Base-by-base conservation (phyloP, 345 rosid species). In the Eucalyptus fibrosa region DNA sequence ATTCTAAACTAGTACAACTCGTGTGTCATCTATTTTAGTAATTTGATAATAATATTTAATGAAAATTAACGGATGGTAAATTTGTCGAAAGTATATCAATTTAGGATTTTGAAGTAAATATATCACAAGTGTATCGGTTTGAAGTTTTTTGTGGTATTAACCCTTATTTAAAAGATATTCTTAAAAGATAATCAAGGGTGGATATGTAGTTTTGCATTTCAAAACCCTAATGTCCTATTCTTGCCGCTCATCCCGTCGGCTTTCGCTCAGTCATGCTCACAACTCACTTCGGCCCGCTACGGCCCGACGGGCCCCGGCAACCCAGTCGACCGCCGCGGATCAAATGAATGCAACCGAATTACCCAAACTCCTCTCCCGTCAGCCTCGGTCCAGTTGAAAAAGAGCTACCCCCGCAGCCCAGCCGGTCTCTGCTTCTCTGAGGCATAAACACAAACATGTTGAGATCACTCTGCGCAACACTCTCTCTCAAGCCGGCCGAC, bases 401-500 rank as follows among this genome's bases (percentile, higher is more conserved):
- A n/a, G n/a, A n/a, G n/a, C n/a, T n/a, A n/a, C n/a, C n/a, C n/a
- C n/a, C n/a, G n/a, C 50, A 15, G 21, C 87, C 12, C 87, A 14
- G 6, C n/a, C 28, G 55, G 50, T 12, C 8, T 32, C 15, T 11
- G 5, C 11, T 50, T 86, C 59, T 50, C 1, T 37, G 34, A 9
- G 88, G 44, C 90, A 60, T 60, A 47, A 32, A 50, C 62, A 16
- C 88, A 42, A 89, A 89, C 90, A 89, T 89, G 90, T 69, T 86
- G 51, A 51, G 90, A 19, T 86, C 90, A 6, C 86, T 89, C 49
- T 45, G 87, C 18, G 40, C n/a, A 50, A 86, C 9, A 30, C 87
- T 87, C n/a, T 92, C 77, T 28, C 88, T 87, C 49, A 88, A 90
- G 59, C 87, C 91, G 40, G 87, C 88, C 90, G 80, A 62, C 93